phyloP scores from a whole-genome alignment of 495 filamentous ascomycete species.

The Letharia lupina region DNA sequence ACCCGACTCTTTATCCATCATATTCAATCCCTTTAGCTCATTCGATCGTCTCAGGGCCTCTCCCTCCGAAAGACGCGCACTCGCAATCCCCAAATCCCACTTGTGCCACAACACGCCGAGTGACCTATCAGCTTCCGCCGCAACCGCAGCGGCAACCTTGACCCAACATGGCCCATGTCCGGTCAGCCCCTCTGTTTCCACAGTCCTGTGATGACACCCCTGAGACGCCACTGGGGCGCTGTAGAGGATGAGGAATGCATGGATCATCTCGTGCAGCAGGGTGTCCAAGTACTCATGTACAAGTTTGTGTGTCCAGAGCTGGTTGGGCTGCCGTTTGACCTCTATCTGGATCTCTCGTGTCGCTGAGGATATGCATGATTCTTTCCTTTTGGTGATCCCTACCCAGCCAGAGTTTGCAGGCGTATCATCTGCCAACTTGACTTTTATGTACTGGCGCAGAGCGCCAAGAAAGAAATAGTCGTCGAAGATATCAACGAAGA shows the following conservation, averaged over 20 bases:
- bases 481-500: neutral
- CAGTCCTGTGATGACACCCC: neutral
- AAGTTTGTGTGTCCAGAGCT: neutral
- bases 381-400: neutral
- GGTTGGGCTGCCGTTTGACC: neutral
- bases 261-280: slow-evolving; percentile 2
- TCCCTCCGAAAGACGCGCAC: neutral
- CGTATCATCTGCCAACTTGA: neutral
- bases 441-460: neutral
- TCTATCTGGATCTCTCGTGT: neutral
- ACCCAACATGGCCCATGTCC: neutral
- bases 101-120: neutral
- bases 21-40: neutral
- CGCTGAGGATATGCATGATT: neutral
- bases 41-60: neutral
- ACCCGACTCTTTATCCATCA: neutral
- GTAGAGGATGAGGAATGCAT: neutral
- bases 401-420: neutral
- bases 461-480: neutral
- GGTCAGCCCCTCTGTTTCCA: neutral
- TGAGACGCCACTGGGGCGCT: no score
- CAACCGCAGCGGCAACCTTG: neutral
- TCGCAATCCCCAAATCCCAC: neutral
- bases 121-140: neutral
- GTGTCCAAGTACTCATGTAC: neutral